Percentiles rank a stretch among this genome's conserved stretches.
These are phyloP conservation scores for Myxozyma sirexii DNA, from an alignment of 805 yeast species.

Conservation along the genomic window DNA sequence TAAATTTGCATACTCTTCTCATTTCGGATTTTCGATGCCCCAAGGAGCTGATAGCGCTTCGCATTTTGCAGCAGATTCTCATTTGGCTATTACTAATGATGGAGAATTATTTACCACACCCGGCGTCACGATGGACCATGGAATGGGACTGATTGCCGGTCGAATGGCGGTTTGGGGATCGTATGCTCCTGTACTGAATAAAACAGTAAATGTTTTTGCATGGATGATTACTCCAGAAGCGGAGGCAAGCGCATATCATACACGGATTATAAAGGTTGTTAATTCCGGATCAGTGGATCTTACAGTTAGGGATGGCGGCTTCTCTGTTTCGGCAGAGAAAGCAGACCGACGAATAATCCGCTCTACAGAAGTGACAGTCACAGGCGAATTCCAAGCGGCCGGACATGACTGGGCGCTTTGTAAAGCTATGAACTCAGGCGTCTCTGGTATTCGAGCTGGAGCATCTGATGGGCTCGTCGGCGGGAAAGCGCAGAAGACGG, in stretches of 20 bases:
- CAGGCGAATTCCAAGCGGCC: conserved; percentile 1
- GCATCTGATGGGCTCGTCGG: background rate
- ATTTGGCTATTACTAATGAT: conserved; percentile 35
- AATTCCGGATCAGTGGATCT: conserved; percentile 10
- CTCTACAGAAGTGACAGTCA: background rate
- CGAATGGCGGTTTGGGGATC: conserved; percentile 21
- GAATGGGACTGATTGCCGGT: conserved; percentile 11
- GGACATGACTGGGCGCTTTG: conserved; percentile 11
- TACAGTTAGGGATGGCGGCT: conserved; percentile 31
- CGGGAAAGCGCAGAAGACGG: background rate
- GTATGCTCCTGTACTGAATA: conserved; percentile 31
- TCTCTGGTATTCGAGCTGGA: conserved; percentile 4
- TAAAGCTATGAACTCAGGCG: conserved; percentile 8
- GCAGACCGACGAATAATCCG: background rate
- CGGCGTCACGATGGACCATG: conserved; percentile 26
- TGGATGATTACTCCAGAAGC: conserved; percentile 34
- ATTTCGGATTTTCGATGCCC: conserved; percentile 36
- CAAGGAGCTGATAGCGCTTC: conserved; percentile 14
- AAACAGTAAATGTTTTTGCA: conserved; percentile 29
- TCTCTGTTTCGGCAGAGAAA: conserved; percentile 14
- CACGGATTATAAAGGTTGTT: conserved; percentile 32
- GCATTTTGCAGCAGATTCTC: conserved; percentile 32
- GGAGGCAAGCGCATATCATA: conserved; percentile 29
- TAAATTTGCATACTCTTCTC: conserved; percentile 38
- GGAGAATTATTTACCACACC: conserved; percentile 15